Evolutionary conservation across 2,329 filamentous ascomycete genomes (phyloP), one percentile per base, ranked within the genome.

Genomic region (Pseudogymnoascus sp.): DNA sequence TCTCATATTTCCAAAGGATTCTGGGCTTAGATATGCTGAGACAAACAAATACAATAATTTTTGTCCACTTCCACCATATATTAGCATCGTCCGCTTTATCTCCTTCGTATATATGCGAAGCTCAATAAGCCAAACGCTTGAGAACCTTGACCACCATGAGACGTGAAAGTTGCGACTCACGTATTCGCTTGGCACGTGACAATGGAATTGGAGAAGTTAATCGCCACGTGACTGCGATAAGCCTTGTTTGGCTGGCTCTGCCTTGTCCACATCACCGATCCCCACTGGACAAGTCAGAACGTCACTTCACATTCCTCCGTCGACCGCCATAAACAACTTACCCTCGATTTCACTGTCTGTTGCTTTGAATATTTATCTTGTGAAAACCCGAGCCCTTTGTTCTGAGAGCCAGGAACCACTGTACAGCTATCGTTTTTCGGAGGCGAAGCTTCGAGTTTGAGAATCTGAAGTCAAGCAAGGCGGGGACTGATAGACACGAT

Each of bases 401-500:
- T 16, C 14, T 12, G 4, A 11, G 43, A 50, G 25, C 25, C 30
- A 18, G 8, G 25, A 11, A 30, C 2, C 4, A 12, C 25, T 50
- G n/a, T 4, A 11, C n/a, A 50, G 12, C 43, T 11, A 30, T 50
- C 25, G 9, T 6, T 50, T 50, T 9, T 36, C 6, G n/a, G 43
- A 30, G 25, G 43, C 43, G 43, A 50, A 33, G 43, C 43, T 50
- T 28, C 28, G 14, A 14, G 20, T 11, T 25, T 30, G 25, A 33
- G 25, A 4, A 50, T 50, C 7, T 50, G 14, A 14, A 18, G 7
- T 8, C 7, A 18, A 7, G n/a, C 1, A 50, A 50, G 25, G 38
- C 9, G 38, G 39, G 25, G 43, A 50, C 9, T 33, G 43, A 18
- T 30, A 50, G 25, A 7, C 1, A 50, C 8, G 25, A 70, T 70